A percentile compares a stretch with the other conserved stretches of the same genome.
phyloP scores from a whole-genome alignment of 805 yeast genomes.

The Ogataea thermomethanolica region DNA sequence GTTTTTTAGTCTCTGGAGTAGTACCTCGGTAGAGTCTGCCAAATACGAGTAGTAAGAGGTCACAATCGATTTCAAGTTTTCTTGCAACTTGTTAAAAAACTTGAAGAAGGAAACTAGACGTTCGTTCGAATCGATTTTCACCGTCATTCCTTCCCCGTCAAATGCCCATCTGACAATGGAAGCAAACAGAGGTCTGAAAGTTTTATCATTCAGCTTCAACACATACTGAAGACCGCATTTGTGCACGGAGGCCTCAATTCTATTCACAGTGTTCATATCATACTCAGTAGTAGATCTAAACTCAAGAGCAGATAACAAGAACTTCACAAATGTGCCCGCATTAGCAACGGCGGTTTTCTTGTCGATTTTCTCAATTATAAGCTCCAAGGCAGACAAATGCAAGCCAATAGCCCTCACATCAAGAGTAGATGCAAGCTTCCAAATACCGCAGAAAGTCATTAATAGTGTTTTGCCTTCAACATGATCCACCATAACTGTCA shows the following conservation, averaged over 20 bases:
- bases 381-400: slow-evolving; percentile 63
- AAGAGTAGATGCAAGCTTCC: slow-evolving; percentile 44
- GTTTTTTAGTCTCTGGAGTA: slow-evolving; percentile 49
- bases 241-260: slow-evolving; percentile 76
- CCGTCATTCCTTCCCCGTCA: slow-evolving; percentile 67
- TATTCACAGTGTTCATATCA: slow-evolving; percentile 69
- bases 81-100: slow-evolving; percentile 82
- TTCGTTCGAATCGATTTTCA: slow-evolving; percentile 46
- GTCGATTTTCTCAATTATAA: slow-evolving; percentile 61
- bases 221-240: slow-evolving; percentile 72
- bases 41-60: slow-evolving; percentile 86
- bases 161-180: slow-evolving; percentile 88
- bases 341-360: slow-evolving; percentile 74
- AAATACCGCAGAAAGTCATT: slow-evolving; percentile 56
- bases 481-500: slow-evolving; percentile 59
- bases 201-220: slow-evolving; percentile 88
- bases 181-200: slow-evolving; percentile 89
- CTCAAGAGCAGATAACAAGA: slow-evolving; percentile 69
- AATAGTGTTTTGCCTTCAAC: slow-evolving; percentile 65
- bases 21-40: slow-evolving; percentile 61
- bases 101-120: slow-evolving; percentile 75
- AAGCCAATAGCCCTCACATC: slow-evolving; percentile 58
- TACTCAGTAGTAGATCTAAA: slow-evolving; percentile 57
- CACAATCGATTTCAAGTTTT: slow-evolving; percentile 77
- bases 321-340: slow-evolving; percentile 62